These are phyloP conservation scores for Penicillium sp. DNA, from an alignment of 2,329 filamentous ascomycete genomes.

Conservation along the genomic window DNA sequence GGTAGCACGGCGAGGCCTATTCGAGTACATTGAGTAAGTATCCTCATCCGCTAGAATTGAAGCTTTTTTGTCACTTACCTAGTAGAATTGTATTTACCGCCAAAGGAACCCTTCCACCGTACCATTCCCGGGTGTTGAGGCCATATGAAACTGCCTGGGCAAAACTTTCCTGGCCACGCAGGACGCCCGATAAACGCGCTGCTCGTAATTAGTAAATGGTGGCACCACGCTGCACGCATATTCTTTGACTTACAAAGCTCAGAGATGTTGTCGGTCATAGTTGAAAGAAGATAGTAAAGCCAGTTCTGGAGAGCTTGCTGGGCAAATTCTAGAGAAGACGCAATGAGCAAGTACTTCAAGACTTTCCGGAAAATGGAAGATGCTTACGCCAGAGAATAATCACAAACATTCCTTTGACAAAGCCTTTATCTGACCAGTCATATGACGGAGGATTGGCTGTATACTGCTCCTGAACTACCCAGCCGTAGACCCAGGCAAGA, in stretches of 20 bases:
- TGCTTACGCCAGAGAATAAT: slow-evolving; percentile 48
- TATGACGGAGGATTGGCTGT: slow-evolving; percentile 44
- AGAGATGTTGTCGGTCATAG: slow-evolving; percentile 59
- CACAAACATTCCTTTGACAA: slow-evolving; percentile 53
- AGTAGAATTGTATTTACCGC: slow-evolving; percentile 43
- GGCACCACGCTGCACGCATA: neutral
- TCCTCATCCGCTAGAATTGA: neutral
- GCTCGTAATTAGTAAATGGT: slow-evolving; percentile 20
- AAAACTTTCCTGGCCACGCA: slow-evolving; percentile 51
- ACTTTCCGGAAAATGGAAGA: no score
- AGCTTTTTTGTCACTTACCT: slow-evolving; percentile 19
- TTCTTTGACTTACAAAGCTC: slow-evolving; percentile 38
- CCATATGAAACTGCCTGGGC: slow-evolving; percentile 49
- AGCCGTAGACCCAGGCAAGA: slow-evolving; percentile 55
- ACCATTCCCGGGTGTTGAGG: slow-evolving; percentile 48
- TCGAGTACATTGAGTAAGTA: neutral
- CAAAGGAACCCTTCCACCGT: slow-evolving; percentile 45
- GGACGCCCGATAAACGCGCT: slow-evolving; percentile 46
- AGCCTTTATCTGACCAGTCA: slow-evolving; percentile 49
- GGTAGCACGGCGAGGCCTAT: slow-evolving; percentile 29
- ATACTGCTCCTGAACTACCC: slow-evolving; percentile 57
- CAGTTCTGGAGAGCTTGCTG: slow-evolving; percentile 58
- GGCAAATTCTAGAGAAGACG: slow-evolving; percentile 40
- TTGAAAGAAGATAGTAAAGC: slow-evolving; percentile 59
- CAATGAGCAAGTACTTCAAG: neutral